Conservation (phyloP, 2,329 filamentous ascomycete genomes). For the Claviceps maximensis region DNA sequence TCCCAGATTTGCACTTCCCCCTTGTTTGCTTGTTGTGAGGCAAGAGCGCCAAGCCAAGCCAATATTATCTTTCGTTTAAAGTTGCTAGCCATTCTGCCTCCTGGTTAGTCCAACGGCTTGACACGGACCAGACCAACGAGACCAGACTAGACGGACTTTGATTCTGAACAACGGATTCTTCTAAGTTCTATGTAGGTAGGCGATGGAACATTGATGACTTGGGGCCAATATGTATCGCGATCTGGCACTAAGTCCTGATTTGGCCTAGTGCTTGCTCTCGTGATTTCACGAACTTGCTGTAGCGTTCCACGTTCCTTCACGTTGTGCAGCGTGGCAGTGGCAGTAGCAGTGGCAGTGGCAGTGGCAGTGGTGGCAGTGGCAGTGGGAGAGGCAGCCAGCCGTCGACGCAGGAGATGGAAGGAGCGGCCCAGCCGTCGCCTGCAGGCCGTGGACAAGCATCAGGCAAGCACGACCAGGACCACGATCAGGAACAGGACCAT, state of each 20-base stretch:
- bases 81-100: too few relatives aligned
- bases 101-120: too few relatives aligned
- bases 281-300: background rate
- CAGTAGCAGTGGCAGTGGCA: background rate
- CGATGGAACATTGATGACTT: background rate
- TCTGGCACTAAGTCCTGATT: background rate
- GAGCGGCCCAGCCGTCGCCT: background rate
- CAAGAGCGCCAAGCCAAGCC: too few relatives aligned
- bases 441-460: background rate
- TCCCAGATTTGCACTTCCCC: too few relatives aligned
- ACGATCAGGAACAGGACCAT: background rate
- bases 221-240: background rate
- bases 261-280: background rate
- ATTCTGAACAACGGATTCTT: too few relatives aligned
- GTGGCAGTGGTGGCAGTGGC: background rate
- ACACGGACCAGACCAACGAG: too few relatives aligned
- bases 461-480: background rate
- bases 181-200: too few relatives aligned
- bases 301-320: background rate
- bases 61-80: too few relatives aligned
- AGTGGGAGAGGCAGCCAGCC: background rate
- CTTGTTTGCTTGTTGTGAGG: too few relatives aligned
- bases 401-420: background rate
- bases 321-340: background rate
- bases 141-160: too few relatives aligned